These are phyloP conservation scores for Spongispora temasekensis DNA, from an alignment of 1,284 basidiomycete genomes.

Conservation along the genomic window DNA sequence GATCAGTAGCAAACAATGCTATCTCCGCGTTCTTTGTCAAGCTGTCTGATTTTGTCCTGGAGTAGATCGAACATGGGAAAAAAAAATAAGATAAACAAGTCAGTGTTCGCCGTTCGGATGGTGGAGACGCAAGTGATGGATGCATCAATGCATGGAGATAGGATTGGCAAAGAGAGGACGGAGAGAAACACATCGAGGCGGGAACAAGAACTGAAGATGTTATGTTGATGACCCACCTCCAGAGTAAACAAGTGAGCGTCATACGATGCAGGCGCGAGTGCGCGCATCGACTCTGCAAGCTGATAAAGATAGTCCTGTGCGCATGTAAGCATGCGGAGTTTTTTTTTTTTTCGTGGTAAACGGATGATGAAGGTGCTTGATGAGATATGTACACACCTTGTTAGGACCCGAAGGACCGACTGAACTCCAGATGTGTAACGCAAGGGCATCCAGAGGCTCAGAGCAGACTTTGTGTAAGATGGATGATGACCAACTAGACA, in stretches of 20 bases:
- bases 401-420: slow-evolving; percentile 81
- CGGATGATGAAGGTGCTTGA: neutral
- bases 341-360: neutral
- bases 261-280: slow-evolving; percentile 68
- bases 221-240: slow-evolving; percentile 46
- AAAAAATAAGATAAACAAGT: neutral
- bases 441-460: slow-evolving; percentile 67
- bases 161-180: too few species aligned
- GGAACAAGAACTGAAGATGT: neutral
- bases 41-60: slow-evolving; percentile 18
- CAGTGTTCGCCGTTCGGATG: neutral
- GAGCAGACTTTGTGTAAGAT: slow-evolving; percentile 59
- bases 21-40: slow-evolving; percentile 16
- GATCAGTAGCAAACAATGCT: slow-evolving; percentile 15
- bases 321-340: too few species aligned
- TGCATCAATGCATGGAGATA: too few species aligned
- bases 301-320: slow-evolving; percentile 76
- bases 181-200: neutral
- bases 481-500: neutral
- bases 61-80: neutral
- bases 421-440: slow-evolving; percentile 68
- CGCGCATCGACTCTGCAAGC: slow-evolving; percentile 65
- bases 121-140: neutral
- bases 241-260: slow-evolving; percentile 78
- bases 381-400: slow-evolving; percentile 47